Conservation (phyloP, 345 rosid genomes). For the Populus ilicifolia region DNA sequence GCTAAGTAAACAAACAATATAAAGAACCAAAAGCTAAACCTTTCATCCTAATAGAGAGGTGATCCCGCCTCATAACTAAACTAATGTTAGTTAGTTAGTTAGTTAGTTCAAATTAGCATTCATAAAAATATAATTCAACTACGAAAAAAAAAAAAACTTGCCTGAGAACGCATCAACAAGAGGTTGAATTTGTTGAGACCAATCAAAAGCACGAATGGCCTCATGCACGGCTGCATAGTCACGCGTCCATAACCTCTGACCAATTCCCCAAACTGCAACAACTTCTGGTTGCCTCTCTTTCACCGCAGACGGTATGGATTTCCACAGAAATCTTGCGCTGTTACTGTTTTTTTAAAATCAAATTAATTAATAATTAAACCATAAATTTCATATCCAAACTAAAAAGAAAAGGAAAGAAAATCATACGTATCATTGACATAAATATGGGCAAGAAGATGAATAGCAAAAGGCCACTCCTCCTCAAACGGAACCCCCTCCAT, state of each 20-base stretch:
- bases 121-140: background rate
- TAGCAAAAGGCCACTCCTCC: slow-evolving; percentile 86
- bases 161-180: slow-evolving; percentile 74
- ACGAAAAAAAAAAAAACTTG: slow-evolving; percentile 7
- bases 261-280: slow-evolving; percentile 72
- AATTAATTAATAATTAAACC: background rate
- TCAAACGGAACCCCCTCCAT: slow-evolving; percentile 65
- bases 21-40: background rate
- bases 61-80: background rate
- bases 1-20: background rate
- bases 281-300: slow-evolving; percentile 73
- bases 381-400: background rate
- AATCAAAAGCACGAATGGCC: slow-evolving; percentile 63
- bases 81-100: background rate
- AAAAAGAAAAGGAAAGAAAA: background rate
- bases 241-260: slow-evolving; percentile 77
- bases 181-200: slow-evolving; percentile 64
- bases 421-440: slow-evolving; percentile 63
- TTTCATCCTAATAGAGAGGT: background rate
- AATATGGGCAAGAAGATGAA: slow-evolving; percentile 71
- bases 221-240: slow-evolving; percentile 74
- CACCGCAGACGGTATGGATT: slow-evolving; percentile 55
- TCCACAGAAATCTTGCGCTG: slow-evolving; percentile 81
- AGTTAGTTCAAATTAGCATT: background rate
- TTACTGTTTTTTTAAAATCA: slow-evolving; percentile 40